Base-by-base conservation (phyloP, 139 green algal genomes). In the Parachlorella kessleri region DNA sequence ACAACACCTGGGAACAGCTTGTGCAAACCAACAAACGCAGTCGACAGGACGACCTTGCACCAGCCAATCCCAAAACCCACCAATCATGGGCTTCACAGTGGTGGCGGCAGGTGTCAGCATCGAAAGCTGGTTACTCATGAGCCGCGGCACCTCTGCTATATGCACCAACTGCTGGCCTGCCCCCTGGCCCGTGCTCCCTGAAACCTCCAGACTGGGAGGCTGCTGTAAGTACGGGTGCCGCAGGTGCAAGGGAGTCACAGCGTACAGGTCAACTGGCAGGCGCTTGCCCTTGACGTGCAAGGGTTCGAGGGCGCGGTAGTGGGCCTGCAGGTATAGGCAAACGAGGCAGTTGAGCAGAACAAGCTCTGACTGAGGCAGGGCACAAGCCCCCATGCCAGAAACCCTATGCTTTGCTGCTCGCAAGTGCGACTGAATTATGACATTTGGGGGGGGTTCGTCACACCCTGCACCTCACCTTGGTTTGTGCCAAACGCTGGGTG, bases 281-380 rank as follows among this genome's bases (percentile, higher is more conserved):
- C 80, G 78, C 73, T 88, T 90, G 48, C 90, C 88, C 79, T 94
- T 93, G 66, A 92, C 84, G n/a, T 74, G 70, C 65, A 92, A 39
- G 24, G 81, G 70, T 41, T 90, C 87, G 33, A 93, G 76, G 71
- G 84, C 82, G 18, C 69, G 30, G 48, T 80, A 80, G 24, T 64
- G 30, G 0, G 75, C 75, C 55, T 70, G 37, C 54, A 54, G 2
- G 14, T 18, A 6, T 41, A 36, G n/a, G n/a, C n/a, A n/a, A n/a
- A n/a, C n/a, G n/a, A n/a, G n/a, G n/a, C n/a, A n/a, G n/a, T n/a
- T n/a, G n/a, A n/a, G n/a, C n/a, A n/a, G n/a, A n/a, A n/a, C n/a
- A n/a, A n/a, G n/a, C n/a, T n/a, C n/a, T n/a, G n/a, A n/a, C n/a
- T n/a, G n/a, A n/a, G n/a, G n/a, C n/a, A n/a, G n/a, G n/a, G n/a